Evolutionary conservation across 2,329 filamentous ascomycete species (phyloP).

Genomic region (Ophiocordyceps camponoti-saundersi): DNA sequence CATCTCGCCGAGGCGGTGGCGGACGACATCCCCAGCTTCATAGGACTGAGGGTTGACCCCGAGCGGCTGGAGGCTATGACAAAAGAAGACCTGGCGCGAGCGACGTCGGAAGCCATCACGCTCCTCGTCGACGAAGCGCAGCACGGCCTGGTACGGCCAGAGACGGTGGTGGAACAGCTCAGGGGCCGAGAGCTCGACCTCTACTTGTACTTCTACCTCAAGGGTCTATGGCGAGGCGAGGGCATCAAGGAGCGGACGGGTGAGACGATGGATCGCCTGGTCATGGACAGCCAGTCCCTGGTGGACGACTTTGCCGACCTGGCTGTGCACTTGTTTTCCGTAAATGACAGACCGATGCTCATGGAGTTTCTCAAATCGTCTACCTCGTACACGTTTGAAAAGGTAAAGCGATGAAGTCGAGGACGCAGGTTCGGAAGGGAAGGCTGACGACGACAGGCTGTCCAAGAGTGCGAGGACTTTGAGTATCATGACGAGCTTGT

Average conservation of each 20-base stretch:
- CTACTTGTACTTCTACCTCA: conserved; percentile 86
- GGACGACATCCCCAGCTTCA: conserved; percentile 80
- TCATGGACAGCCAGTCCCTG: conserved; percentile 45
- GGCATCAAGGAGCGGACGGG: conserved; percentile 36
- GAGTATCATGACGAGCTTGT: conserved; percentile 88
- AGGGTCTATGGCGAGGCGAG: conserved; percentile 67
- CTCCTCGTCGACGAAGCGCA: conserved; percentile 83
- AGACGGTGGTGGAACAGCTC: conserved; percentile 64
- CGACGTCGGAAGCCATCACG: conserved; percentile 68
- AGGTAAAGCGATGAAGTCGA: conserved; percentile 21
- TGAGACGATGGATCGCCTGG: conserved; percentile 37
- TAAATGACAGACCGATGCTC: conserved; percentile 61
- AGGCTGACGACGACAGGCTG: conserved; percentile 29
- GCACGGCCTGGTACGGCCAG: conserved; percentile 66
- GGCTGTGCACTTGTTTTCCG: conserved; percentile 71
- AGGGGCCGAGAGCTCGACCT: conserved; percentile 47
- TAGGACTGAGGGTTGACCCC: conserved; percentile 68
- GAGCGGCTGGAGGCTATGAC: conserved; percentile 49
- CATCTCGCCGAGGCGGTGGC: conserved; percentile 79
- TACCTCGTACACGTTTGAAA: conserved; percentile 77
- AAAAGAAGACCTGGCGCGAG: conserved; percentile 55
- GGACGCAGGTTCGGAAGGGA: no score
- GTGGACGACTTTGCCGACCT: conserved; percentile 80
- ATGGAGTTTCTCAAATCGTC: conserved; percentile 79
- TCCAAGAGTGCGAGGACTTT: conserved; percentile 59